Evolutionary conservation across 2,329 filamentous ascomycete species (phyloP).

Genomic region (Fusarium subtropicale): DNA sequence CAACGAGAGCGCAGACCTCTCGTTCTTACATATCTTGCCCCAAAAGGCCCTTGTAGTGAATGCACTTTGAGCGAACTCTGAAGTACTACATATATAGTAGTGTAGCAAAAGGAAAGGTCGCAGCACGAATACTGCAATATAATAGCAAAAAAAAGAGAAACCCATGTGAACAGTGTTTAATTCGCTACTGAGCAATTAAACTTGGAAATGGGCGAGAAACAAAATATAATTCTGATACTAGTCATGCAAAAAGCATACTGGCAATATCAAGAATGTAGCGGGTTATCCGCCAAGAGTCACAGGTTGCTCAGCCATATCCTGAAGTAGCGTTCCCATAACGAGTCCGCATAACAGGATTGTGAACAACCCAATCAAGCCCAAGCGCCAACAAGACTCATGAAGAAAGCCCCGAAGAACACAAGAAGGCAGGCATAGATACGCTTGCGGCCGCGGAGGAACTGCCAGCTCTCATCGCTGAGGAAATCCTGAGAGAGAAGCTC

Average conservation of each 20-base stretch:
- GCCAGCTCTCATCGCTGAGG: conserved; percentile 72
- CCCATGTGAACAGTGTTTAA: neutral
- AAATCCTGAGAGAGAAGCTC: conserved; percentile 80
- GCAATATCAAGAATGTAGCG: neutral
- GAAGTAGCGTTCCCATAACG: neutral
- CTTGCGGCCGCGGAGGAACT: conserved; percentile 62
- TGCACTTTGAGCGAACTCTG: neutral
- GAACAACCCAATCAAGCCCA: conserved; percentile 62
- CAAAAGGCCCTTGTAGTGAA: neutral
- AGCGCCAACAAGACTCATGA: conserved; percentile 73
- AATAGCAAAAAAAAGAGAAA: conserved; percentile 1
- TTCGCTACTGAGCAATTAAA: neutral
- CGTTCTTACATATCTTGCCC: neutral
- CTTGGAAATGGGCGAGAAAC: neutral
- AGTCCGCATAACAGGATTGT: neutral
- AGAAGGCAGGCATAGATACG: conserved; percentile 67
- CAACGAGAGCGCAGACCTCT: neutral
- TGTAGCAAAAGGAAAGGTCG: neutral
- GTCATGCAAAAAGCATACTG: neutral
- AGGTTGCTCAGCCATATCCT: neutral
- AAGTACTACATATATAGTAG: neutral
- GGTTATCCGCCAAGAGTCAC: neutral
- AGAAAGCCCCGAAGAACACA: conserved; percentile 69
- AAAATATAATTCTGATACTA: neutral
- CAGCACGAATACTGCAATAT: neutral